Base-by-base conservation (phyloP, 129 eudicot genomes). In the carrot (Daucus carota) region DNA sequence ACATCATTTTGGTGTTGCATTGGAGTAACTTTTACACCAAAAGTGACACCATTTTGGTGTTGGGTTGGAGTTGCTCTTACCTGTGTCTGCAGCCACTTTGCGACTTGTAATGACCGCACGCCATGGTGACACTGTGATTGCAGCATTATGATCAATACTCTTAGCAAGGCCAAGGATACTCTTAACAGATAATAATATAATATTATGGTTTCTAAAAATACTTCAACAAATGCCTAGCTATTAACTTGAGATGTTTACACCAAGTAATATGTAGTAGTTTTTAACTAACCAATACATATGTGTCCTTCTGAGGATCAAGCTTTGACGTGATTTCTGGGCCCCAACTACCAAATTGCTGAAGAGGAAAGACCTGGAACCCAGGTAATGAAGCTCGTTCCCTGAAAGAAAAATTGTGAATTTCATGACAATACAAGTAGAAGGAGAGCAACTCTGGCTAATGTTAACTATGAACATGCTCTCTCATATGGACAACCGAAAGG, bases 11-110 rank as follows among this genome's bases (percentile, higher is more conserved):
- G n/a, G n/a, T n/a, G n/a, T n/a, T n/a, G n/a, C n/a, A n/a, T n/a
- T n/a, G n/a, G n/a, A n/a, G n/a, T n/a, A n/a, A n/a, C n/a, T n/a
- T n/a, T n/a, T n/a, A n/a, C n/a, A n/a, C n/a, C n/a, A n/a, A n/a
- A n/a, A n/a, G n/a, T n/a, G n/a, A n/a, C n/a, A n/a, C n/a, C n/a
- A n/a, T n/a, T n/a, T n/a, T n/a, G n/a, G n/a, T n/a, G n/a, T n/a
- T n/a, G n/a, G n/a, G n/a, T n/a, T n/a, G n/a, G n/a, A n/a, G n/a
- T n/a, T n/a, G n/a, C n/a, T 62, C 36, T 71, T 76, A 95, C 97
- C 96, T 95, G 99, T 71, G 92, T 86, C 85, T 95, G 97, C 94
- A 95, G 87, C 99, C 99, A 95, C 77, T 88, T 92, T 42, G 99
- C 97, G 42, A 91, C 97, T 83, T 95, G 99, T 80, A 91, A 72